Base-by-base conservation (phyloP, 2,329 filamentous ascomycete species). In the Pezicula radicicola region DNA sequence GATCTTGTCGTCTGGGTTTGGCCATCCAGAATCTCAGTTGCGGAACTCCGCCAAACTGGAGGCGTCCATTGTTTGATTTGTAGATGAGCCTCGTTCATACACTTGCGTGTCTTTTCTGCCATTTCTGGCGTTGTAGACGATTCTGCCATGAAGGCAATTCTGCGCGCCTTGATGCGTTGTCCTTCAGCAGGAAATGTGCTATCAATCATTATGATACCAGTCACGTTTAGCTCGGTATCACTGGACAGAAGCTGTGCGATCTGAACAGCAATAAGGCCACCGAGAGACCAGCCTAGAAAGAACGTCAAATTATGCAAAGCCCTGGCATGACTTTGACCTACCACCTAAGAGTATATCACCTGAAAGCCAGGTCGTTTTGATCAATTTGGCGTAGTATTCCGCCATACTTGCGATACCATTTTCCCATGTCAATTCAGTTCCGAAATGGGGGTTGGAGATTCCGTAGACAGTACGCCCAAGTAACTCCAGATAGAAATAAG, bases 351-450 rank as follows among this genome's bases (percentile, higher is more conserved):
- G 42, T 45, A 45, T 45, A 45, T 45, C 42, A 7, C 42, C 42
- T 1, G 12, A 45, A 4, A 15, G 21, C 13, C n/a, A 45, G 19
- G 42, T 45, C 7, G 2, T n/a, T 45, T 45, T 45, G 19, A 45
- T 45, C 18, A 45, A 28, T 10, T 45, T 30, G n/a, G 19, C 42
- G n/a, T 45, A 45, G 42, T 12, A 28, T 45, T 45, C 25, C 13
- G 42, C 42, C 42, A 45, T 45, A n/a, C 42, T 45, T 45, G 42
- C 25, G 9, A 45, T 45, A 12, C 42, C 42, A 45, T 45, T 45
- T 25, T 12, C 19, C 42, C 42, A 45, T 45, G 21, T 45, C 19
- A 16, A 45, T 8, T 45, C 42, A 6, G 42, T 45, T 27, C 42
- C 42, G 15, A 45, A 45, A 28, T 45, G 42, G n/a, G 42, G 42